These are phyloP conservation scores for Coniella vitis DNA, from an alignment of 2,329 filamentous ascomycete species.

Conservation along the genomic window DNA sequence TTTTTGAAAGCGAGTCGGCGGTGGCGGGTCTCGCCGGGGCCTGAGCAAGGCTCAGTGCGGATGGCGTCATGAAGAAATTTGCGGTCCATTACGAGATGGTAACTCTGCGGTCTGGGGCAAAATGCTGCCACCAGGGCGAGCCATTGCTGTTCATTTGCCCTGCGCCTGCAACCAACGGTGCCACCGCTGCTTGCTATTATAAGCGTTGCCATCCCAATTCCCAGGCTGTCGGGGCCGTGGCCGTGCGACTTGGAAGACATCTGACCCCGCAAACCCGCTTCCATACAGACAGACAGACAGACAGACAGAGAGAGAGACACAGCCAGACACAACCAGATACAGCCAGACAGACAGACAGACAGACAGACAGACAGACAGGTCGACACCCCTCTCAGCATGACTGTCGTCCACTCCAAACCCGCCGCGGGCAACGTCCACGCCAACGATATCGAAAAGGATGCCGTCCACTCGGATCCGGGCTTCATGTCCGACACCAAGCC, in stretches of 20 bases:
- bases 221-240: no score
- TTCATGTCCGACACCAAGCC: constrained; percentile 15
- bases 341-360: neutral
- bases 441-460: constrained; percentile 14
- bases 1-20: no score
- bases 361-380: neutral
- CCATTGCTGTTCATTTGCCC: neutral
- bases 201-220: neutral
- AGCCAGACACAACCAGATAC: neutral
- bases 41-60: neutral
- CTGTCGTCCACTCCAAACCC: neutral
- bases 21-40: no score
- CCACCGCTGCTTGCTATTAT: neutral
- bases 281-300: no score
- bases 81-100: constrained; percentile 12
- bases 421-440: neutral
- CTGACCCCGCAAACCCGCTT: no score
- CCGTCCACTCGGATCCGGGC: constrained; percentile 8
- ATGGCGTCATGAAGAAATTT: constrained; percentile 16
- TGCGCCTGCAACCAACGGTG: neutral
- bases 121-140: neutral
- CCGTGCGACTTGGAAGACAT: neutral
- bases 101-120: neutral
- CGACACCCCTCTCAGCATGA: constrained; percentile 4
- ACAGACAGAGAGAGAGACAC: neutral